These are phyloP conservation scores for Capsella rubella DNA, from an alignment of 441 rosid genomes.

Conservation along the genomic window DNA sequence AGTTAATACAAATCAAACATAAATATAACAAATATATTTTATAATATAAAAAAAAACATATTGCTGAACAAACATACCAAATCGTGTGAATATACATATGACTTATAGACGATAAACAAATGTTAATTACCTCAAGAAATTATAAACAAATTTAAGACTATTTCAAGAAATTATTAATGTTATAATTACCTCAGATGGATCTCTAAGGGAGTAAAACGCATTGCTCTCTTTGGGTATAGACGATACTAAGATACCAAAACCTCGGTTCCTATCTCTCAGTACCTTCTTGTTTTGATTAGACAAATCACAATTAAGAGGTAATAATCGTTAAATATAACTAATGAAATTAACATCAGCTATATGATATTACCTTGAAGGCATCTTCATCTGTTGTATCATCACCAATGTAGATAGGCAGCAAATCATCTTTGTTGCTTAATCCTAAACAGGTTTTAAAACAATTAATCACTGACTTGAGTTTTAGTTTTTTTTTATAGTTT, in stretches of 20 bases:
- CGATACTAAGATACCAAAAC: slow-evolving; percentile 86
- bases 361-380: slow-evolving; percentile 79
- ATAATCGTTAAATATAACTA: neutral
- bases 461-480: neutral
- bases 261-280: slow-evolving; percentile 61
- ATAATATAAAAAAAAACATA: neutral
- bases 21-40: neutral
- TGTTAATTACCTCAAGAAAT: too few relatives aligned
- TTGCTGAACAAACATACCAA: neutral
- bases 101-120: too few relatives aligned
- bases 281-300: slow-evolving; percentile 49
- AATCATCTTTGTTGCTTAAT: slow-evolving; percentile 57
- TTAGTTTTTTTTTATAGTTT: too few relatives aligned
- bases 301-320: neutral
- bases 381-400: slow-evolving; percentile 93
- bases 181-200: slow-evolving; percentile 70
- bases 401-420: slow-evolving; percentile 86
- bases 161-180: neutral
- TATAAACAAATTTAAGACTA: neutral
- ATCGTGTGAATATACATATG: neutral
- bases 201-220: slow-evolving; percentile 81
- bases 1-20: neutral
- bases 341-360: neutral
- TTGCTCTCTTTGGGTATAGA: slow-evolving; percentile 75
- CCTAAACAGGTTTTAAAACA: slow-evolving; percentile 50